Base-by-base conservation (phyloP, 805 yeast species). In the Wickerhamomyces bisporus region DNA sequence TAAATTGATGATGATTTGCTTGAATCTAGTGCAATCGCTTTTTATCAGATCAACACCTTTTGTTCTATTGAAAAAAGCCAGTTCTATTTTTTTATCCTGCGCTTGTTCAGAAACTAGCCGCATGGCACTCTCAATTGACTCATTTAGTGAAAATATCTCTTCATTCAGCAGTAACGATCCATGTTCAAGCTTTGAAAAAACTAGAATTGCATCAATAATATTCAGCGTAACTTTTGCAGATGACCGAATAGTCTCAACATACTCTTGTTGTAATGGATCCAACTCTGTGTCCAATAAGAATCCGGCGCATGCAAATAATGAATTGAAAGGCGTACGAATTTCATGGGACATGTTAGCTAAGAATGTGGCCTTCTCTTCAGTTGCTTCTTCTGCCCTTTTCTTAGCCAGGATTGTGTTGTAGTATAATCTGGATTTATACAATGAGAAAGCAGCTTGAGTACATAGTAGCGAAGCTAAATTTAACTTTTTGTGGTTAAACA, bases 251-350 rank as follows among this genome's bases (percentile, higher is more conserved):
- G 86, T 86, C 18, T 87, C 79, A 49, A 86, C 68, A 88, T 85
- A 86, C 62, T 86, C 95, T 40, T 91, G 72, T 60, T 86, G 95
- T 53, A 86, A 81, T 60, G 84, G 94, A 15, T 93, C 86, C 47
- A 86, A 69, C 50, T 85, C 87, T 0, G 95, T 86, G 48, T 86
- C 95, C 31, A 85, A 70, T 2, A 93, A 79, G 48, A 86, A 68
- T 56, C 85, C 94, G 6, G 95, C 86, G 94, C 86, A 86, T 48
- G 94, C 95, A 53, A 86, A 86, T 33, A 86, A 81, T 61, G 95
- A 94, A 60, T 86, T 86, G 79, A 86, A 81, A 6, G 95, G 95
- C 2, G 95, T 86, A 55, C 95, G 68, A 51, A 86, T 86, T 60
- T 86, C 95, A 60, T 79, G 86, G 5, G 89, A 82, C 77, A 83